Conservation (phyloP, 139 green algal genomes). For the Coelastrella sp. region DNA sequence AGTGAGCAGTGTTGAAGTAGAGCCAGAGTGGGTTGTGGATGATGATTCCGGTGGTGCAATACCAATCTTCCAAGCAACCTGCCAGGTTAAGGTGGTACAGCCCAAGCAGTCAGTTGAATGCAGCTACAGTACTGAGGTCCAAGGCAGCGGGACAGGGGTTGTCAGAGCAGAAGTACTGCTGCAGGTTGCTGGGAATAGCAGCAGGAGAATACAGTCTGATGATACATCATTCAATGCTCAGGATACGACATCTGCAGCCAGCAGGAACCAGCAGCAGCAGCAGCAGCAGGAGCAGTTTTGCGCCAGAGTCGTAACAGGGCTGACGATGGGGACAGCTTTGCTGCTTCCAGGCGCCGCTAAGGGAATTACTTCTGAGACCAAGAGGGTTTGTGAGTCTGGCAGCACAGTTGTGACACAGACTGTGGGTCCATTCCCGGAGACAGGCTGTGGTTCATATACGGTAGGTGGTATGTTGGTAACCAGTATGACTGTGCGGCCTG, state of each 20-base stretch:
- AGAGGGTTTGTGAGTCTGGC: background rate
- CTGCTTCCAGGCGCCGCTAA: background rate
- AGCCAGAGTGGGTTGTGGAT: background rate
- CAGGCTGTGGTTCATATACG: slow-evolving; percentile 1
- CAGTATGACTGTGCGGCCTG: too few relatives aligned
- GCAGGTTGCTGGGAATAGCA: background rate
- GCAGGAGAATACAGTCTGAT: background rate
- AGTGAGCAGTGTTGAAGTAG: background rate
- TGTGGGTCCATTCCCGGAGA: slow-evolving; percentile 25
- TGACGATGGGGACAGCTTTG: background rate
- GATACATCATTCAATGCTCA: background rate
- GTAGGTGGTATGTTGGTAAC: background rate
- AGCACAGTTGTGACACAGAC: background rate
- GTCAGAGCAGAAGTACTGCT: background rate
- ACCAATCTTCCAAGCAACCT: background rate
- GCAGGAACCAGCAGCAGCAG: background rate
- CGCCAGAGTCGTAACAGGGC: background rate
- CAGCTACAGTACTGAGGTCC: background rate
- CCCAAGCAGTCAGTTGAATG: background rate
- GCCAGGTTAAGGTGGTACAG: background rate
- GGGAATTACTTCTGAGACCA: background rate
- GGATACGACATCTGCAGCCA: background rate
- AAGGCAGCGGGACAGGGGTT: background rate
- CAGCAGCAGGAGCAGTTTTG: background rate
- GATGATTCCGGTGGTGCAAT: background rate